Conservation (phyloP, 2,329 filamentous ascomycete genomes). For the Aspergillus sp. region DNA sequence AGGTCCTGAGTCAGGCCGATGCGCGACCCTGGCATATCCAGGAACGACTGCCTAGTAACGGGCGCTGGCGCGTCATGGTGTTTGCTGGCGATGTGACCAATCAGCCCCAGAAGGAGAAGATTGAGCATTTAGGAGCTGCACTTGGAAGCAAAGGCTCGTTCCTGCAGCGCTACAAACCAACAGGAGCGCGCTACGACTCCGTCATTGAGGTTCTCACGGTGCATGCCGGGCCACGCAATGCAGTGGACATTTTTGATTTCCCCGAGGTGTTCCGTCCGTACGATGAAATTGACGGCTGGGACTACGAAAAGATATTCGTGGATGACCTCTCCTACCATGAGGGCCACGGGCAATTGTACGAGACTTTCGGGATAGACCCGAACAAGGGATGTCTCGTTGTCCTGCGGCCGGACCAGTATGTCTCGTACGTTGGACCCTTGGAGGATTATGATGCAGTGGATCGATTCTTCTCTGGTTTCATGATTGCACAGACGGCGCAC, state of each 20-base stretch:
- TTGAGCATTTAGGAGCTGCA: constrained; percentile 50
- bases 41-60: constrained; percentile 37
- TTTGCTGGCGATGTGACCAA: constrained; percentile 61
- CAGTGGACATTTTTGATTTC: constrained; percentile 11
- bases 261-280: constrained; percentile 7
- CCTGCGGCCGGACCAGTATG: constrained; percentile 12
- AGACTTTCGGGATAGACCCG: constrained; percentile 8
- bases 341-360: constrained; percentile 9
- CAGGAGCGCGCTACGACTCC: background rate
- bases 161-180: constrained; percentile 47
- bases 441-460: constrained; percentile 13
- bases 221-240: constrained; percentile 8
- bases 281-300: constrained; percentile 13
- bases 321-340: constrained; percentile 17
- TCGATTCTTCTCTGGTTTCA: constrained; percentile 4
- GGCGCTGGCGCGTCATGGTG: constrained; percentile 45
- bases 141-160: constrained; percentile 39
- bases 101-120: constrained; percentile 43
- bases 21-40: constrained; percentile 41
- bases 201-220: constrained; percentile 12
- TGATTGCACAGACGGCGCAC: background rate
- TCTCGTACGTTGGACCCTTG: constrained; percentile 11
- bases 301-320: constrained; percentile 17
- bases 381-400: constrained; percentile 9
- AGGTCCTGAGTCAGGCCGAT: constrained; percentile 38